Conservation (phyloP, 768 basidiomycete species). For the Gelatoporia subvermispora region DNA sequence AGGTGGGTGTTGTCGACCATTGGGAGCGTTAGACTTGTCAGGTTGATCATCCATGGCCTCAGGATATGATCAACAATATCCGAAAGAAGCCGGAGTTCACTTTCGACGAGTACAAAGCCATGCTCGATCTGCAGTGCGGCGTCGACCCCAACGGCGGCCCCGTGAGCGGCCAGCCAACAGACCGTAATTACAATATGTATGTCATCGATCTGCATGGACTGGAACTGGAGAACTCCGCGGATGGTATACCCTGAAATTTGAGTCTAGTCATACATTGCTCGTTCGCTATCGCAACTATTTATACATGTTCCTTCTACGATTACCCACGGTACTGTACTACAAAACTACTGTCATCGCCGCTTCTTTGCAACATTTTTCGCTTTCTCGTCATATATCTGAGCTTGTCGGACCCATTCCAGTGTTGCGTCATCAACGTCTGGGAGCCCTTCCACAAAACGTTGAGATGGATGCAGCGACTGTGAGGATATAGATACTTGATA, state of each 20-base stretch:
- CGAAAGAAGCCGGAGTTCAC: constrained; percentile 60
- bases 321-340: constrained; percentile 11
- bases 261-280: neutral
- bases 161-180: constrained; percentile 41
- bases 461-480: constrained; percentile 22
- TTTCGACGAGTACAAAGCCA: constrained; percentile 91
- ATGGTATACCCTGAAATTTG: constrained; percentile 10
- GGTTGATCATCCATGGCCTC: neutral
- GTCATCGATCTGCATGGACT: constrained; percentile 86
- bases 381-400: constrained; percentile 6
- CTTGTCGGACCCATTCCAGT: constrained; percentile 28
- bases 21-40: neutral
- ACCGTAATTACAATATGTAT: constrained; percentile 81
- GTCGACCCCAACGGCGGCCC: constrained; percentile 54
- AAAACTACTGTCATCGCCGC: constrained; percentile 5
- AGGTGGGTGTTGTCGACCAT: constrained; percentile 40
- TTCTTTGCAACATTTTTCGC: constrained; percentile 1
- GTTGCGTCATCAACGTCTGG: constrained; percentile 27
- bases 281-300: constrained; percentile 9
- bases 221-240: constrained; percentile 49
- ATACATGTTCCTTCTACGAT: constrained; percentile 7
- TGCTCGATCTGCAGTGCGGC: constrained; percentile 87
- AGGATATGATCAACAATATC: constrained; percentile 78
- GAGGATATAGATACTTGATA: constrained; percentile 29
- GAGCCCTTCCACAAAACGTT: constrained; percentile 2